Evolutionary conservation across 2,329 filamentous ascomycete genomes (phyloP), one percentile per base, ranked within the genome.

Genomic region (Alternaria sp.): DNA sequence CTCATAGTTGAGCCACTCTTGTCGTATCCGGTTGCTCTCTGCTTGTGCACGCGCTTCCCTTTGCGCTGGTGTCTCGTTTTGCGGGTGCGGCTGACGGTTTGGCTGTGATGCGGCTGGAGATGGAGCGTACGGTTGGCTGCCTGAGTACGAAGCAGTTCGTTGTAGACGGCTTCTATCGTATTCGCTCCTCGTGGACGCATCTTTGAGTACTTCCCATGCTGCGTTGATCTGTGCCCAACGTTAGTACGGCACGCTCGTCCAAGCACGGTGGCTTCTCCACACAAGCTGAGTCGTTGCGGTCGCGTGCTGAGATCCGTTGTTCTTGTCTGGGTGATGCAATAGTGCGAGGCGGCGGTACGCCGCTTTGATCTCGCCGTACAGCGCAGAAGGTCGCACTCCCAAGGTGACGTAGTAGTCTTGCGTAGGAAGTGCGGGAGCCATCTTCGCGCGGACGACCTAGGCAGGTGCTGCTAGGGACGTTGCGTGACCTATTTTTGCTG

Each of bases 191-290:
- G 23, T 58, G 0, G 15, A 2, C 21, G 7, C n/a, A 30, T 62
- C 60, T 12, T 47, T 21, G 12, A 62, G 54, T 4, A 58, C 49
- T 46, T 62, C 59, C 54, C 59, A 62, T 10, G 59, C 59, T 26
- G 26, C 59, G 28, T 62, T 62, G 21, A 62, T 58, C 59, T 62
- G 25, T 40, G 4, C 15, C 9, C 13, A 1, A 21, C n/a, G 23
- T 56, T 26, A 55, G n/a, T 26, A 47, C 15, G 15, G 32, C 15
- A 0, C 32, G 0, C 32, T 36, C 32, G 15, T 36, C 32, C 0
- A 36, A 36, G 32, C 32, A 36, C 32, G 32, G 32, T 36, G 32
- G 32, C 32, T 0, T 36, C 32, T 36, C 32, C 32, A 0, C 32
- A 36, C 32, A 23, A 30, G 57, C 36, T 61, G 59, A 1, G 6